Percentiles rank a stretch among this genome's conserved stretches.
Evolutionary conservation across 2,329 filamentous ascomycete species (phyloP).

Genomic region (Fusarium sp.): DNA sequence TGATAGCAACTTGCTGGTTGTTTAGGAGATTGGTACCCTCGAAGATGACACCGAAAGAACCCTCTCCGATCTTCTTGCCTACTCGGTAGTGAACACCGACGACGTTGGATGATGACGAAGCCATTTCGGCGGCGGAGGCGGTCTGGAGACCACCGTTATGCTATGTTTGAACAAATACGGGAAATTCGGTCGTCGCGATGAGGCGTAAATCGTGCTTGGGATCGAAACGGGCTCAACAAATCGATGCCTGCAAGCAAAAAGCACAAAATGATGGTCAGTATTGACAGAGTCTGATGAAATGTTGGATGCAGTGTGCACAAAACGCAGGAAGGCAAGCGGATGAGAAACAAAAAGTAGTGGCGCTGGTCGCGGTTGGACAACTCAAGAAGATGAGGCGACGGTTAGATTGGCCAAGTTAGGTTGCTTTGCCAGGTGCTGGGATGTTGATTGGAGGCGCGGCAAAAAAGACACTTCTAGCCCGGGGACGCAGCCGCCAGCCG

Average conservation of each 20-base stretch:
- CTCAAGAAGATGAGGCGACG: constrained; percentile 40
- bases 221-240: constrained; percentile 36
- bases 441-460: constrained; percentile 43
- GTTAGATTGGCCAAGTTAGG: constrained; percentile 35
- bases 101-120: constrained; percentile 93
- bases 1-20: constrained; percentile 99
- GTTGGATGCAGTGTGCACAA: constrained; percentile 3
- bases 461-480: constrained; percentile 41
- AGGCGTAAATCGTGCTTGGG: constrained; percentile 20
- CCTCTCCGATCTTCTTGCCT: constrained; percentile 99
- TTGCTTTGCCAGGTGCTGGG: constrained; percentile 36
- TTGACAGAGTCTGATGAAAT: constrained; percentile 24
- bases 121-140: constrained; percentile 66
- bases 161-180: constrained; percentile 29
- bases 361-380: constrained; percentile 37
- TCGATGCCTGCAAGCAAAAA: constrained; percentile 40
- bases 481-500: constrained; percentile 34
- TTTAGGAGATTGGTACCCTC: constrained; percentile 98
- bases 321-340: constrained; percentile 15
- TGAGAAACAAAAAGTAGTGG: constrained; percentile 37
- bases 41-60: constrained; percentile 98
- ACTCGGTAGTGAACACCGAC: constrained; percentile 99
- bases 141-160: constrained; percentile 44
- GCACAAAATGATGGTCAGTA: constrained; percentile 37
- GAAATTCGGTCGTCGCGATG: constrained; percentile 19